phyloP scores from a whole-genome alignment of 2,329 filamentous ascomycete species.

The Rhynchosporium graminicola region DNA sequence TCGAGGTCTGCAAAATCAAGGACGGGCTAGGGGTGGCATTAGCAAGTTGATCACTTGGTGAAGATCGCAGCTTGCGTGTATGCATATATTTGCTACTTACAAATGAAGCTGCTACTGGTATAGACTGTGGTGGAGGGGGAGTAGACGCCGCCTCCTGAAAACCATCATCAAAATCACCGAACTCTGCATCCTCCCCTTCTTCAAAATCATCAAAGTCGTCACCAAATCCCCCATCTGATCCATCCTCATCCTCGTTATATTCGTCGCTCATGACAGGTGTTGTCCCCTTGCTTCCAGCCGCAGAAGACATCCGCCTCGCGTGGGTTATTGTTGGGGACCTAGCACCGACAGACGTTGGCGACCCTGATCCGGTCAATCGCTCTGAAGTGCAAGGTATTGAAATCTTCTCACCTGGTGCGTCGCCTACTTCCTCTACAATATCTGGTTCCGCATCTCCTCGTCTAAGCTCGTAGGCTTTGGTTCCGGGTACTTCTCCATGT shows the following conservation, averaged over 20 bases:
- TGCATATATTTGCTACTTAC: constrained; percentile 45
- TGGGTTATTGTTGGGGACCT: constrained; percentile 49
- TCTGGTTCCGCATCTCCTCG: constrained; percentile 61
- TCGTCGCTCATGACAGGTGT: constrained; percentile 50
- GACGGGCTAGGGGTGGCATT: constrained; percentile 53
- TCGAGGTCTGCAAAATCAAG: constrained; percentile 66
- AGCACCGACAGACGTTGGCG: constrained; percentile 52
- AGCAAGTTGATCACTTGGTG: constrained; percentile 30
- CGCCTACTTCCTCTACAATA: constrained; percentile 52
- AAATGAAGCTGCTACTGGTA: constrained; percentile 43
- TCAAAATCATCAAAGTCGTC: constrained; percentile 72
- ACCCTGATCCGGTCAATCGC: constrained; percentile 64
- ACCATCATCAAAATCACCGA: constrained; percentile 59
- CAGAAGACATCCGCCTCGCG: constrained; percentile 41
- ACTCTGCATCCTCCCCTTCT: constrained; percentile 52
- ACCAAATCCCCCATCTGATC: constrained; percentile 54
- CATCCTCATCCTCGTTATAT: constrained; percentile 59
- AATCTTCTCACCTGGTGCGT: constrained; percentile 57
- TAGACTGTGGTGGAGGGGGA: constrained; percentile 41
- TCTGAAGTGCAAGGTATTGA: constrained; percentile 42
- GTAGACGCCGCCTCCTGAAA: constrained; percentile 60
- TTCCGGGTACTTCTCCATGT: constrained; percentile 62
- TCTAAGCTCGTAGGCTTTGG: constrained; percentile 56
- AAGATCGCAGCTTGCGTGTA: constrained; percentile 21
- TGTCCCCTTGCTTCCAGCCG: constrained; percentile 34